A percentile compares a stretch with the other conserved stretches of the same genome.
phyloP scores from a whole-genome alignment of 2,329 filamentous ascomycete genomes.

The Nakataea oryzae region DNA sequence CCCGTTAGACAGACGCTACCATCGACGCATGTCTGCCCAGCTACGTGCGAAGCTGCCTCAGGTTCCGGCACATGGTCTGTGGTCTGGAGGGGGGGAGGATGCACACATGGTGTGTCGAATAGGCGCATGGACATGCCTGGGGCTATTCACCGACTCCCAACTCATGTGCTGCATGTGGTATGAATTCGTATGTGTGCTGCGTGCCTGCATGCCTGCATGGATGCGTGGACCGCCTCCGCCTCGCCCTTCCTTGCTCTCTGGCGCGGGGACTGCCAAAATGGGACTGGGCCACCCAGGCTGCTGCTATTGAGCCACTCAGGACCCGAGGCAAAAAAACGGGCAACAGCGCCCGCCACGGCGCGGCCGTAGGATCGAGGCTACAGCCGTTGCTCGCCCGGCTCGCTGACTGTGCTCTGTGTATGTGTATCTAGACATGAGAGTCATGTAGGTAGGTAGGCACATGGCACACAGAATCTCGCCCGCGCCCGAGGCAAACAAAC shows the following conservation, averaged over 20 bases:
- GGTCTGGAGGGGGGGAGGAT: background rate
- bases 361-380: background rate
- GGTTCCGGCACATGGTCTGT: background rate
- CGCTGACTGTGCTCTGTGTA: background rate
- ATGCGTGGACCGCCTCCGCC: background rate
- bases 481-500: background rate
- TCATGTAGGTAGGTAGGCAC: background rate
- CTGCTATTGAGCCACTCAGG: background rate
- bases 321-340: background rate
- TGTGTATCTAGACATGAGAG: background rate
- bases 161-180: background rate
- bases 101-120: background rate
- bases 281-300: background rate
- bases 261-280: background rate
- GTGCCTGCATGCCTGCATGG: background rate
- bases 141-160: background rate
- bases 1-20: too few relatives aligned
- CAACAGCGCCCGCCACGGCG: background rate
- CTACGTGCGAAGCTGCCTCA: background rate
- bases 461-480: background rate
- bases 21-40: background rate
- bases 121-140: background rate
- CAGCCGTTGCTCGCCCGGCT: background rate
- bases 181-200: background rate
- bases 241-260: background rate